Evolutionary conservation across 1,284 basidiomycete species (phyloP).

Genomic region (Nidula niveotomentosa): DNA sequence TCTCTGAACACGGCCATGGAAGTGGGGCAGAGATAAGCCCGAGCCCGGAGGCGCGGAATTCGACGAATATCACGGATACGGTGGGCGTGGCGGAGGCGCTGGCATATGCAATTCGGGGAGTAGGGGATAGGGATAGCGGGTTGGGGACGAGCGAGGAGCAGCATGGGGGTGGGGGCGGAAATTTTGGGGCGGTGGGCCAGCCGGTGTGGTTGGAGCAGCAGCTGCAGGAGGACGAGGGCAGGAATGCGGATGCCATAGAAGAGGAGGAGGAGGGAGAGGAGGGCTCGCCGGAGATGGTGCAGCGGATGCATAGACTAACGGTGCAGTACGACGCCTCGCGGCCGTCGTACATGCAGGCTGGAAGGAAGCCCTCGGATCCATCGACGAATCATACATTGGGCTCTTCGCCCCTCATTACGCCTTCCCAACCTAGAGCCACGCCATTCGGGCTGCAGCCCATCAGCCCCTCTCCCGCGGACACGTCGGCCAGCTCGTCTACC

Average conservation of each 20-base stretch:
- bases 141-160: constrained; percentile 44
- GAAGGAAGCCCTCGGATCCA: constrained; percentile 6
- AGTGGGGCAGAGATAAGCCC: constrained; percentile 7
- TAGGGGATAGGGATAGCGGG: constrained; percentile 43
- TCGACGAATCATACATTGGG: constrained; percentile 16
- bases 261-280: constrained; percentile 8
- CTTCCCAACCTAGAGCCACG: constrained; percentile 6
- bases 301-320: constrained; percentile 25
- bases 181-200: no score
- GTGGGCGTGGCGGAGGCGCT: constrained; percentile 46
- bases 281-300: constrained; percentile 9
- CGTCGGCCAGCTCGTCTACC: constrained; percentile 35
- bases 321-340: constrained; percentile 9
- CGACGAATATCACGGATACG: constrained; percentile 30
- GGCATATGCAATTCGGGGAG: constrained; percentile 29
- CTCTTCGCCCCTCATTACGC: constrained; percentile 16
- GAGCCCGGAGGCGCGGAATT: constrained; percentile 23
- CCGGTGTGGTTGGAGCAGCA: neutral
- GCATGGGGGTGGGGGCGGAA: constrained; percentile 6
- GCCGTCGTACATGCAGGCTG: constrained; percentile 5
- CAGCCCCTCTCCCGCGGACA: constrained; percentile 22
- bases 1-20: constrained; percentile 20
- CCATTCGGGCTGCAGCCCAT: constrained; percentile 4
- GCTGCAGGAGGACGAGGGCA: neutral
- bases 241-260: constrained; percentile 4